A percentile compares a stretch with the other conserved stretches of the same genome.
These are phyloP conservation scores for Hyaloscypha finlandica DNA, from an alignment of 495 filamentous ascomycete genomes.

Conservation along the genomic window DNA sequence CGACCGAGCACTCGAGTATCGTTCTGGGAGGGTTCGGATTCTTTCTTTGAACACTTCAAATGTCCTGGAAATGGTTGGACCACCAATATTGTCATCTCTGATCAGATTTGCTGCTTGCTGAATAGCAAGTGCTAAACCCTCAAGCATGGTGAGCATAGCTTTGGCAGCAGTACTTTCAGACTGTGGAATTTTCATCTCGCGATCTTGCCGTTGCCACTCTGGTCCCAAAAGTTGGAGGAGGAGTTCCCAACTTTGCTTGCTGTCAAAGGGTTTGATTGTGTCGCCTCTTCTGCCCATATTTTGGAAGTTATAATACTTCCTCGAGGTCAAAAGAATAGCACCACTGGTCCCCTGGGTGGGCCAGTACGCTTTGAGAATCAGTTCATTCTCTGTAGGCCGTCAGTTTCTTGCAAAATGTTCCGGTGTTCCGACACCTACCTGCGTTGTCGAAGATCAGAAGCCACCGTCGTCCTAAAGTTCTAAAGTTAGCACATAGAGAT, in stretches of 20 bases:
- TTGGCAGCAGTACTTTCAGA: constrained; percentile 9
- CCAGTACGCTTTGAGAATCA: constrained; percentile 15
- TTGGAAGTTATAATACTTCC: constrained; percentile 23
- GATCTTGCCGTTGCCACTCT: constrained; percentile 3
- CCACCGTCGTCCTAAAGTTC: constrained; percentile 1
- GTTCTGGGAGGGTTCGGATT: neutral
- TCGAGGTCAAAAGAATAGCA: constrained; percentile 13
- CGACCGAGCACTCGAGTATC: neutral
- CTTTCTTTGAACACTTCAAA: constrained; percentile 15
- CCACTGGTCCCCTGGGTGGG: constrained; percentile 6
- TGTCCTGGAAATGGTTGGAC: constrained; percentile 10
- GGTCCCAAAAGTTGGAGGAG: neutral
- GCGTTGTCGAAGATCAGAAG: constrained; percentile 28
- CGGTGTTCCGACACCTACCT: neutral
- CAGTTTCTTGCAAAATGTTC: too few relatives aligned
- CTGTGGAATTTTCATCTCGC: neutral
- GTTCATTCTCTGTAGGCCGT: neutral
- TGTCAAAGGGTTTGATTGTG: constrained; percentile 3
- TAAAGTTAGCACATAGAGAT: too few relatives aligned
- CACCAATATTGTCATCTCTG: constrained; percentile 4
- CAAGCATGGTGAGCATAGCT: neutral
- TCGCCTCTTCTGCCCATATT: constrained; percentile 13
- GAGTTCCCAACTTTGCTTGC: constrained; percentile 8
- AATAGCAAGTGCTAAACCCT: constrained; percentile 12
- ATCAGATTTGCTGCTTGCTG: constrained; percentile 10